A percentile compares a stretch with the other conserved stretches of the same genome.
These are phyloP conservation scores for Limonium bicolor DNA, from an alignment of 148 eudicot genomes.

Conservation along the genomic window DNA sequence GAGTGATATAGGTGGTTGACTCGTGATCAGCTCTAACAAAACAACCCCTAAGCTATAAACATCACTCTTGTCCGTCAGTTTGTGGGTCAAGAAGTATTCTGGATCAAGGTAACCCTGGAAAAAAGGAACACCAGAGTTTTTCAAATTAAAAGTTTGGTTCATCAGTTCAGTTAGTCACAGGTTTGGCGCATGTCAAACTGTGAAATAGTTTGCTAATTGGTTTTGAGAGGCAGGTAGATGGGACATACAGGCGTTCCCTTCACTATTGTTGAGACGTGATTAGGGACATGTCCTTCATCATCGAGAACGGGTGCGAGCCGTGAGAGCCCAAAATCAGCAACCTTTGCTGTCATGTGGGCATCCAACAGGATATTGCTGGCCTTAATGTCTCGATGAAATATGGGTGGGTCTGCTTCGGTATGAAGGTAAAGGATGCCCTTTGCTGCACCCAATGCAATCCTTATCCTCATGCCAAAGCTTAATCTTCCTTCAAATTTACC, in stretches of 20 bases:
- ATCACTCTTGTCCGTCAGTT: constrained; percentile 75
- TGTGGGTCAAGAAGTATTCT: constrained; percentile 68
- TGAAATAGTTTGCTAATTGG: too few relatives aligned
- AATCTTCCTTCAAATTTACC: constrained; percentile 19
- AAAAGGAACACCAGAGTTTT: too few relatives aligned
- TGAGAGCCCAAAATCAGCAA: constrained; percentile 91
- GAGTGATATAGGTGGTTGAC: constrained; percentile 54
- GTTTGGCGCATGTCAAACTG: too few relatives aligned
- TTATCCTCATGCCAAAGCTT: constrained; percentile 39
- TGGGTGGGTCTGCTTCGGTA: constrained; percentile 89
- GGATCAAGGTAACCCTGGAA: constrained; percentile 90
- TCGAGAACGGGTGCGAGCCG: constrained; percentile 76
- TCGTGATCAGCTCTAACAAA: constrained; percentile 69
- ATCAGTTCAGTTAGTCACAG: too few relatives aligned
- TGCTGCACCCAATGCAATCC: constrained; percentile 57
- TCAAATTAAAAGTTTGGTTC: too few relatives aligned
- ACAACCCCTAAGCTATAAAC: constrained; percentile 84
- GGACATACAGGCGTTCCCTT: constrained; percentile 95
- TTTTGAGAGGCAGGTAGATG: too few relatives aligned
- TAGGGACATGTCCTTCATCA: constrained; percentile 37
- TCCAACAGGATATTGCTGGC: constrained; percentile 79
- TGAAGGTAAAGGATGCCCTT: constrained; percentile 89
- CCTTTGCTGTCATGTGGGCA: constrained; percentile 53
- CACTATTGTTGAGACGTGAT: constrained; percentile 73
- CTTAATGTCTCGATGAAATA: constrained; percentile 85